Evolutionary conservation across 371 early-diverging fungal genomes (phyloP), one percentile per base, ranked within the genome.

Genomic region (Apophysomyces ossiformis): DNA sequence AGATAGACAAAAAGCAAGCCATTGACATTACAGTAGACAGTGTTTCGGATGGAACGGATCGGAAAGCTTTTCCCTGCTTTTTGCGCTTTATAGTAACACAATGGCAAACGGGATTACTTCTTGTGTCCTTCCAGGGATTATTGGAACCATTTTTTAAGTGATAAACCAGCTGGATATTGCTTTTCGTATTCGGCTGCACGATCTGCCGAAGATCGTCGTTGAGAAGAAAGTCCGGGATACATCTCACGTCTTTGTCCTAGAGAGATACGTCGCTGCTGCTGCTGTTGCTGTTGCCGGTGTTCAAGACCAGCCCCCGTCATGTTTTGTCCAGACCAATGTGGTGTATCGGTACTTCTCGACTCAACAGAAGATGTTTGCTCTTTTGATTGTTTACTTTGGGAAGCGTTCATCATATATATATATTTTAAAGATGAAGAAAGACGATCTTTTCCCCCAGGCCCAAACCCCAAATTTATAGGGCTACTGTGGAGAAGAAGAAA

Each of bases 131-230:
- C 32, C 32, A 2, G 32, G 32, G 46, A 45, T 18, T 50, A 50
- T 21, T 50, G 54, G 21, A 50, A 50, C 54, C 54, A 50, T 21
- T 50, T 50, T 50, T 21, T 16, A 11, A 50, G 21, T 26, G 54
- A 50, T 18, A 9, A n/a, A 21, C 54, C 54, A 4, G 54, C 7
- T 50, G 54, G 54, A 21, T 50, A 50, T 50, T 50, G 54, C 21
- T 50, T 4, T 6, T 50, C 54, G 21, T 21, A 50, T 50, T 16
- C 21, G 9, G 16, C 54, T 4, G 54, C 54, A 4, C 8, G 54
- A 21, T 21, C 21, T 50, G 54, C 54, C 9, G 54, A 50, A 50
- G 54, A 50, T 50, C 54, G 54, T 21, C 54, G 54, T 50, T 50
- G 54, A 50, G 54, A 16, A 5, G 54, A 16, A 50, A 50, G 54